A percentile compares a stretch with the other conserved stretches of the same genome.
These are phyloP conservation scores for Thielaviopsis euricoi DNA, from an alignment of 2,329 filamentous ascomycete species.

Conservation along the genomic window DNA sequence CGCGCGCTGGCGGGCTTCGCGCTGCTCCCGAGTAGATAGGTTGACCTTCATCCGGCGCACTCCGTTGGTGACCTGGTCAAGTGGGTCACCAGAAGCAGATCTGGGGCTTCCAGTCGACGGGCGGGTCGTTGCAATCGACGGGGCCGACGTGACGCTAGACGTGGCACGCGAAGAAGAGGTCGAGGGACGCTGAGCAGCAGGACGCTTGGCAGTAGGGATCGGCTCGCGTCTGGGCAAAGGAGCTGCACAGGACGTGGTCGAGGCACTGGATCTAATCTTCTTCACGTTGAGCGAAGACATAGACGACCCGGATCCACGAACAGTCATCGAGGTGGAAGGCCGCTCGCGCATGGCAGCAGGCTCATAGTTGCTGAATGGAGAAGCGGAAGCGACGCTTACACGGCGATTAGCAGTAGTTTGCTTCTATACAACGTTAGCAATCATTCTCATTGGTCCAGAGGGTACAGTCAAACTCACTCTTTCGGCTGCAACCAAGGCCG, in stretches of 20 bases:
- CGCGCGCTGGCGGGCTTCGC: conserved; percentile 24
- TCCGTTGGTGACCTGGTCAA: conserved; percentile 39
- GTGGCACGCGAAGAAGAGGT: conserved; percentile 4
- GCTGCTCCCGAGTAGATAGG: conserved; percentile 40
- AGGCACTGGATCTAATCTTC: conserved; percentile 8
- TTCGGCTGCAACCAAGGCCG: conserved; percentile 19
- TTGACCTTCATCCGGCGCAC: conserved; percentile 50
- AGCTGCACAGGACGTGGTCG: background rate
- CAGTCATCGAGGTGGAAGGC: conserved; percentile 3
- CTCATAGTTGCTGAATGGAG: conserved; percentile 13
- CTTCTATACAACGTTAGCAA: background rate
- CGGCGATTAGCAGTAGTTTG: conserved; percentile 22
- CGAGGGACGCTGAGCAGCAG: background rate
- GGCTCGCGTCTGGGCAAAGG: background rate
- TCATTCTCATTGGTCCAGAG: too few relatives aligned
- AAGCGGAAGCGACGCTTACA: conserved; percentile 30
- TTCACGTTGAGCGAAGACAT: conserved; percentile 4
- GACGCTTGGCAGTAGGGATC: background rate
- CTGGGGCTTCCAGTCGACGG: conserved; percentile 9
- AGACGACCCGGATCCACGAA: background rate
- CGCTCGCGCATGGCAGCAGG: background rate
- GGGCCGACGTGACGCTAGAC: background rate
- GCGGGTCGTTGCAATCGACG: conserved; percentile 8
- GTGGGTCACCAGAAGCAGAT: conserved; percentile 20
- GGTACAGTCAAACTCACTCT: conserved; percentile 19